Percentiles rank a stretch among this genome's conserved stretches.
phyloP scores from a whole-genome alignment of 768 basidiomycete genomes.

The Lactarius sanguifluus region DNA sequence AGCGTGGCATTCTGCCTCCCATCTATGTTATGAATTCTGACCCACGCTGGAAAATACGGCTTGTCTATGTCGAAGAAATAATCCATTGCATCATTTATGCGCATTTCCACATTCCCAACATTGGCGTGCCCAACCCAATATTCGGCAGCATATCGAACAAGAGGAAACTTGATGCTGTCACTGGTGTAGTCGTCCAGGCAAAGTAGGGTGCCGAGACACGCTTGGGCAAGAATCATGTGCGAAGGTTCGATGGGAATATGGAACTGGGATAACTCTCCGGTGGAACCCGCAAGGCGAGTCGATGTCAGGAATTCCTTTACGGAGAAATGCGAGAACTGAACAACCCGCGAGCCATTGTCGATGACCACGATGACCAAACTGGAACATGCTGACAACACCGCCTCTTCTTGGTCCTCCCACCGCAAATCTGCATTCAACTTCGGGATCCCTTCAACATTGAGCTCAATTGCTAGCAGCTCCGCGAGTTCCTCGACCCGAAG shows the following conservation, averaged over 20 bases:
- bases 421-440: neutral
- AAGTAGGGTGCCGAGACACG: neutral
- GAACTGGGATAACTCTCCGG: neutral
- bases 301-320: neutral
- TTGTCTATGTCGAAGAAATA: neutral
- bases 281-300: neutral
- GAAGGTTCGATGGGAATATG: neutral
- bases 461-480: neutral
- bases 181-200: neutral
- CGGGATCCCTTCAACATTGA: neutral
- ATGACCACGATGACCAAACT: neutral
- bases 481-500: neutral
- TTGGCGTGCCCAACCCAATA: neutral
- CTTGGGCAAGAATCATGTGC: neutral
- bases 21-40: neutral
- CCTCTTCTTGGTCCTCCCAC: neutral
- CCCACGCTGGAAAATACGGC: neutral
- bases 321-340: neutral
- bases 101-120: neutral
- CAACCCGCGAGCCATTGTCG: neutral
- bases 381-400: neutral
- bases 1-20: too few relatives aligned
- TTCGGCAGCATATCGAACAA: neutral
- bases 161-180: neutral
- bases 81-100: neutral